Base-by-base conservation (phyloP, 2,329 filamentous ascomycete species). In the Cladosporium phlei region DNA sequence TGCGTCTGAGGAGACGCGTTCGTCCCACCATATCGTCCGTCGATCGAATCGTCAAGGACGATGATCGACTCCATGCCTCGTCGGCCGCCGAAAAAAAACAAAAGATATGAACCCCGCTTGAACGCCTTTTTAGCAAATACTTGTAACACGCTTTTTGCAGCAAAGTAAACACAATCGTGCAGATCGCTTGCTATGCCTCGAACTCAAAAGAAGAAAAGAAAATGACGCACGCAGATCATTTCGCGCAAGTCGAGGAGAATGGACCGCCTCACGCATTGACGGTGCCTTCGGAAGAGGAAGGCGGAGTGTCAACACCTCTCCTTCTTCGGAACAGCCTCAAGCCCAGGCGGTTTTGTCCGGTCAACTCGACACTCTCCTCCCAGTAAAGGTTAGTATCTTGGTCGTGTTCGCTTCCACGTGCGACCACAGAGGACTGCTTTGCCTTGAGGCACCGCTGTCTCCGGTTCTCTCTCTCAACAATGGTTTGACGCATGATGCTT, bases 391-490 rank as follows among this genome's bases (percentile, higher is more conserved):
- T 57, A 34, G 56, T 52, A 9, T 53, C 38, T 4, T 53, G 37
- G 20, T 47, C 42, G 14, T 28, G 22, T 7, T 37, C 32, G 24
- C 30, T 24, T 2, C 21, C 30, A 1, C 2, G 48, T 11, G 40
- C 20, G 20, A 52, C 51, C 2, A 42, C 22, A 1, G 20, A 38
- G 11, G 22, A 9, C 12, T 16, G 12, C 6, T 11, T 29, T 19
- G 52, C 53, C 20, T 58, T 51, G 1, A 60, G 39, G 12, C 55
- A 56, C 40, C 63, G 69, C 27, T 50, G 51, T 17, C 61, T 49
- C 12, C 61, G 55, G 27, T 46, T 47, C 51, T 74, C 71, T 38
- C 71, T 69, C 58, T 74, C 71, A 5, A 60, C 62, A 17, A 73
- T 56, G 7, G 71, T 66, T 27, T 66, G 61, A 12, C 63, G 66